Base-by-base conservation (phyloP, 345 rosid genomes). In the Trapa bicornis region DNA sequence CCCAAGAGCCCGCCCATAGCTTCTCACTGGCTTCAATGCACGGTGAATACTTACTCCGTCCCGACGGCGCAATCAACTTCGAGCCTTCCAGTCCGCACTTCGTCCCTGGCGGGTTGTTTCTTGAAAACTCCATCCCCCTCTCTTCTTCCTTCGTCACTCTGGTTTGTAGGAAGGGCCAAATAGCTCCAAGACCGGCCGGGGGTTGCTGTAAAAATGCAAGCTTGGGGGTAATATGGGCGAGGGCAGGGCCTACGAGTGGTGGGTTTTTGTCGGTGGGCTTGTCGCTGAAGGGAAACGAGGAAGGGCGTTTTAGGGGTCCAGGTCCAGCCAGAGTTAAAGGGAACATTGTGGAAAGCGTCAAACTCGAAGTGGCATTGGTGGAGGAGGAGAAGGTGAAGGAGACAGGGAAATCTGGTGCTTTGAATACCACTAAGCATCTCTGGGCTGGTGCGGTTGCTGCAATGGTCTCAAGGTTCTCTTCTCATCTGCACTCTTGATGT, bases 361-460 rank as follows among this genome's bases (percentile, higher is more conserved):
- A 68, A 64, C 77, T 67, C 43, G 76, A 41, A 43, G 77, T 54
- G 53, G 74, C 42, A 53, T 72, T 60, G 65, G 72, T 8, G 74
- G 74, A 32, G 70, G 71, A 65, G 57, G 66, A 47, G 71, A 66
- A 67, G 50, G 71, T 22, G 29, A 22, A 22, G 67, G 73, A 61
- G 61, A 72, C 71, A 74, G 29, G 75, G 71, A 67, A 73, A 65
- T 70, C 80, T 1, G 82, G 80, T 52, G 87, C 96, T 42, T 72
- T 88, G 72, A 92, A 92, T 74, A 85, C 91, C 54, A 68, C 91
- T 39, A 88, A 83, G 70, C 98, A 92, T 81, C 87, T 92, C 2
- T 86, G 87, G 88, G 86, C 96, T 39, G 98, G 98, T 65, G 96
- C 89, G 70, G 80, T 88, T 73, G 82, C 98, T 68, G 96, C 96